These are phyloP conservation scores for Claviceps purpurea DNA, from an alignment of 2,329 filamentous ascomycete species.

Conservation along the genomic window DNA sequence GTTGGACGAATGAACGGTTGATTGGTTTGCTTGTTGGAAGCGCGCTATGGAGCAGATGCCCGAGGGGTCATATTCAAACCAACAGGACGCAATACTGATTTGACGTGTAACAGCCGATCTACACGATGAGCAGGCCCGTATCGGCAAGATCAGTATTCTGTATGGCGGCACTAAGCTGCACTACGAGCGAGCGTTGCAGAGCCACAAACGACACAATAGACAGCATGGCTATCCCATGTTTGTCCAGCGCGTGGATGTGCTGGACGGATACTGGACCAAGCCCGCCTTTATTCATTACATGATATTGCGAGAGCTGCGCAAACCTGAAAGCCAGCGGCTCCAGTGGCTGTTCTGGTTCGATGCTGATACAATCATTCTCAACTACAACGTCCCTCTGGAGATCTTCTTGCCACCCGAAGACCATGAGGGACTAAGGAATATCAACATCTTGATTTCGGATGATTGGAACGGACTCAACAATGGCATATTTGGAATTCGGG, in stretches of 20 bases:
- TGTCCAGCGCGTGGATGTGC: slow-evolving; percentile 18
- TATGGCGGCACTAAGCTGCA: background rate
- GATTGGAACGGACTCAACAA: slow-evolving; percentile 5
- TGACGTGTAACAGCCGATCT: background rate
- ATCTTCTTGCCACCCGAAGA: slow-evolving; percentile 1
- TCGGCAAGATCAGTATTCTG: slow-evolving; percentile 5
- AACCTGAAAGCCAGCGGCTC: slow-evolving; percentile 22
- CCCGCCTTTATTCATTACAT: slow-evolving; percentile 24
- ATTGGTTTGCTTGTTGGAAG: too few relatives aligned
- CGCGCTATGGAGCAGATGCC: too few relatives aligned
- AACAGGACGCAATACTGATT: background rate
- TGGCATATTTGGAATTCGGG: slow-evolving; percentile 10
- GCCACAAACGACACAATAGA: slow-evolving; percentile 21
- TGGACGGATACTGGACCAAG: slow-evolving; percentile 23
- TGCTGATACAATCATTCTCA: slow-evolving; percentile 7
- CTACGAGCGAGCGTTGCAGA: slow-evolving; percentile 16
- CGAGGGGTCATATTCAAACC: background rate
- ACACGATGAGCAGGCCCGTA: slow-evolving; percentile 4
- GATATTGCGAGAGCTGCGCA: slow-evolving; percentile 24
- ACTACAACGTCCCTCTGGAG: slow-evolving; percentile 5
- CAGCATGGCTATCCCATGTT: slow-evolving; percentile 20
- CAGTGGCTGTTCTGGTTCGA: slow-evolving; percentile 24
- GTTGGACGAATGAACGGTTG: too few relatives aligned
- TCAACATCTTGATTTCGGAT: slow-evolving; percentile 1
- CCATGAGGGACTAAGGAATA: background rate